Evolutionary conservation across 805 yeast genomes (phyloP), one percentile per base, ranked within the genome.

Genomic region (Pichia occidentalis): DNA sequence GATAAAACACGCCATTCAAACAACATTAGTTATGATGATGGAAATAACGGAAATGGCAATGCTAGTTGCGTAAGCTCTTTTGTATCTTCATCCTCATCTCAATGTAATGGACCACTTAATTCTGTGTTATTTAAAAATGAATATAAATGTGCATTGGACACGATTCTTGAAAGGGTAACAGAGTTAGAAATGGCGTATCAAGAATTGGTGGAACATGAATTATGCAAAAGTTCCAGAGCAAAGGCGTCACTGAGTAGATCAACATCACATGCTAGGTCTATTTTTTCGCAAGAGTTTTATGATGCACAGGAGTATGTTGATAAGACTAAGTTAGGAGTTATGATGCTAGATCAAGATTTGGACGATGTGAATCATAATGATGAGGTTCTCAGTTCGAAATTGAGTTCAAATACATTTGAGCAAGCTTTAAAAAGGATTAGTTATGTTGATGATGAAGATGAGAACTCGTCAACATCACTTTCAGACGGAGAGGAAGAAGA

Each of bases 291-390:
- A 31, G 78, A 75, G 35, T 77, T 68, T 49, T 77, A 59, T 51
- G 95, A 85, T 61, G 95, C 95, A 1, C 69, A 68, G 34, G 90
- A 82, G 29, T 69, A 65, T 45, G 57, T 71, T n/a, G 77, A 68
- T 35, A 67, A 67, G 16, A 53, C 57, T 47, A 65, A 47, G 30
- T 61, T 54, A 2, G 80, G 77, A 4, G 85, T 80, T 11, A 75
- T 79, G n/a, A 57, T 80, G 52, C 57, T 78, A 13, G 63, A 65
- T 32, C 49, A 45, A 4, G 56, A 50, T 20, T 44, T 30, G 7
- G 37, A 32, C 10, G 24, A 28, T 10, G 33, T 22, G 5, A 30
- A n/a, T 12, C 14, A n/a, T n/a, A 30, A n/a, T 18, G 25, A 13
- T 29, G 37, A 12, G 25, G 34, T n/a, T n/a, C n/a, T n/a, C n/a